Percentiles rank a stretch among this genome's conserved stretches.
Evolutionary conservation across 2,329 filamentous ascomycete genomes (phyloP).

Genomic region (Aspergillus sp.): DNA sequence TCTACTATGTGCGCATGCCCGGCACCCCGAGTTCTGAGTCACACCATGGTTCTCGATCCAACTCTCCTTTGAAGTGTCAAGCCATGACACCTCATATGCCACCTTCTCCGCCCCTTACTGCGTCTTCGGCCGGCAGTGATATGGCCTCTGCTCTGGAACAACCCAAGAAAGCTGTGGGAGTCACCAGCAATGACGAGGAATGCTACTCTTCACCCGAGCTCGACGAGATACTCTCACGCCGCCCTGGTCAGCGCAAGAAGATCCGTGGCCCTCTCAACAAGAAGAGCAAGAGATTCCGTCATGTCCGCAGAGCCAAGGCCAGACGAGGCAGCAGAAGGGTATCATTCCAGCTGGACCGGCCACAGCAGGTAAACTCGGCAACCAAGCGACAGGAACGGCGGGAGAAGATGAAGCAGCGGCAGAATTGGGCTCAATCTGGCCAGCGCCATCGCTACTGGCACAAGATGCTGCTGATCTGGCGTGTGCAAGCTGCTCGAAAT

Average conservation of each 20-base stretch:
- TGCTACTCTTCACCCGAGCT: background rate
- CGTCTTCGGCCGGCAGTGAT: background rate
- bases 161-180: constrained; percentile 5
- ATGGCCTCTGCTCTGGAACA: constrained; percentile 5
- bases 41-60: background rate
- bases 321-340: background rate
- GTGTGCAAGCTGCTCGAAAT: background rate
- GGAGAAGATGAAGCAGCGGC: constrained; percentile 25
- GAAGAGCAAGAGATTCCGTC: too few species aligned
- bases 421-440: constrained; percentile 5
- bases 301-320: too few species aligned
- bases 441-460: constrained; percentile 11
- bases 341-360: background rate
- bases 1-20: background rate
- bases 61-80: too few species aligned
- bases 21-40: too few species aligned
- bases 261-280: too few species aligned
- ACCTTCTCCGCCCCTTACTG: too few species aligned
- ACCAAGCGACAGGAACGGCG: constrained; percentile 29
- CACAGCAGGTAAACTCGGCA: constrained; percentile 25
- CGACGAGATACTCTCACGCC: background rate
- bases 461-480: constrained; percentile 13
- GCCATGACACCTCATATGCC: too few species aligned
- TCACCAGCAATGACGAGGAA: background rate
- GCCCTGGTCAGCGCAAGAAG: too few species aligned